Evolutionary conservation across 2,329 filamentous ascomycete species (phyloP), one percentile per base, ranked within the genome.

Genomic region (Diplodia corticola): DNA sequence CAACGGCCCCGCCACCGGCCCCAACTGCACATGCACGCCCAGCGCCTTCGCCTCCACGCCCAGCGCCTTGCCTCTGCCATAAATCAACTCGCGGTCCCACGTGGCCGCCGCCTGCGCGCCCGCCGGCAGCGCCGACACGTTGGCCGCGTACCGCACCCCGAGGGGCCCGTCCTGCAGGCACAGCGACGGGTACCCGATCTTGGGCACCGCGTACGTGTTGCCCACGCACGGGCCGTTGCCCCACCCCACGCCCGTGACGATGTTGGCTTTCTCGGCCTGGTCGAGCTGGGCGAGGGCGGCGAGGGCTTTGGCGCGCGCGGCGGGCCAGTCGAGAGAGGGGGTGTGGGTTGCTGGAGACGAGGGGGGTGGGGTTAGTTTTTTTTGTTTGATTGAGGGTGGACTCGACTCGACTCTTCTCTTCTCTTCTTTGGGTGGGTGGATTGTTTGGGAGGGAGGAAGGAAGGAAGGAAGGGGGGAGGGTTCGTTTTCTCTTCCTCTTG

Each of bases 1-100:
- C 24, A 66, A 24, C 20, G 40, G 78, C 1, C 81, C 80, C 33
- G 79, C 71, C 65, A 83, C 76, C 22, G 80, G 80, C 0, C 79
- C 80, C 5, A 82, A 75, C 5, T 77, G 70, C 15, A 82, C 73
- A 69, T 82, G 74, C 7, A 80, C 73, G 17, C 81, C 81, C 60
- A 82, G 75, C 26, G 68, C 75, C 65, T 77, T 80, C 54, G 78
- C 76, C 67, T 82, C 81, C 3, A 69, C 67, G 13, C 77, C 77
- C 3, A 78, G 67, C 48, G 76, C 77, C 5, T 66, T 60, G 6
- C 76, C 76, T 10, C 76, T 70, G 66, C 77, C 70, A 7, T 72
- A 70, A 17, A 78, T 74, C 13, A 78, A 70, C 20, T 72, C 70
- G 10, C 71, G 61, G 64, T 75, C 78, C 78, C 73, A 80, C 9